These are phyloP conservation scores for Tricholoma terreum DNA, from an alignment of 768 basidiomycete genomes.

Conservation along the genomic window DNA sequence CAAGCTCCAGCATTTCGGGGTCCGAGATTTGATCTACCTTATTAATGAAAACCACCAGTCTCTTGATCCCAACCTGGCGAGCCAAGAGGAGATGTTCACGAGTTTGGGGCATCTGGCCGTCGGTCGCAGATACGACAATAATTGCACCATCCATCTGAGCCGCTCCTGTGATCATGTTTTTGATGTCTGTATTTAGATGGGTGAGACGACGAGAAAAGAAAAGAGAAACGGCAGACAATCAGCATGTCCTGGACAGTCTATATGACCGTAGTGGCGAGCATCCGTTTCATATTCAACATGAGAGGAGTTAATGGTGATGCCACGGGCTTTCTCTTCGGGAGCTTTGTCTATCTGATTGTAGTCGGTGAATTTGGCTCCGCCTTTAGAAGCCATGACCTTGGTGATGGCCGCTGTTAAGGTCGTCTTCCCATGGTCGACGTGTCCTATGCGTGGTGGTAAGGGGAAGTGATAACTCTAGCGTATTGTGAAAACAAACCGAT, in stretches of 20 bases:
- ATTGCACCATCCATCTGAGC: conserved; percentile 97
- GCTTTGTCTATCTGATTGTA: conserved; percentile 99
- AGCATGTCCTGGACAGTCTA: conserved; percentile 96
- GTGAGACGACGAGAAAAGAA: conserved; percentile 4
- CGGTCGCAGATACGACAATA: conserved; percentile 96
- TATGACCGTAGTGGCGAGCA: conserved; percentile 91
- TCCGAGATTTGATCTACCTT: conserved; percentile 97
- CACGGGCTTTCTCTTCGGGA: conserved; percentile 98
- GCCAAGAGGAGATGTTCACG: conserved; percentile 97
- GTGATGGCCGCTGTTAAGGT: conserved; percentile 96
- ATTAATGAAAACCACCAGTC: conserved; percentile 98
- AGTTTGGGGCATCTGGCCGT: conserved; percentile 99
- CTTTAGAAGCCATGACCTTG: conserved; percentile 77
- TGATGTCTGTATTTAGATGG: conserved; percentile 60
- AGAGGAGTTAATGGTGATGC: conserved; percentile 98
- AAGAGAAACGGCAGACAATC: conserved; percentile 60
- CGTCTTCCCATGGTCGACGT: conserved; percentile 98
- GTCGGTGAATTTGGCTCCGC: conserved; percentile 87
- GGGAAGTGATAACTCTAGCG: neutral
- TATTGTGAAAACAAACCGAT: conserved; percentile 54
- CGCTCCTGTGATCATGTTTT: conserved; percentile 99
- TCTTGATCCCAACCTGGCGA: conserved; percentile 96
- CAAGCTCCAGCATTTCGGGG: conserved; percentile 97
- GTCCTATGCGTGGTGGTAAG: conserved; percentile 45
- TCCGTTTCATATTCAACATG: conserved; percentile 98